phyloP scores from a whole-genome alignment of 202 grass and related monocot genomes.

The Zizania palustris region DNA sequence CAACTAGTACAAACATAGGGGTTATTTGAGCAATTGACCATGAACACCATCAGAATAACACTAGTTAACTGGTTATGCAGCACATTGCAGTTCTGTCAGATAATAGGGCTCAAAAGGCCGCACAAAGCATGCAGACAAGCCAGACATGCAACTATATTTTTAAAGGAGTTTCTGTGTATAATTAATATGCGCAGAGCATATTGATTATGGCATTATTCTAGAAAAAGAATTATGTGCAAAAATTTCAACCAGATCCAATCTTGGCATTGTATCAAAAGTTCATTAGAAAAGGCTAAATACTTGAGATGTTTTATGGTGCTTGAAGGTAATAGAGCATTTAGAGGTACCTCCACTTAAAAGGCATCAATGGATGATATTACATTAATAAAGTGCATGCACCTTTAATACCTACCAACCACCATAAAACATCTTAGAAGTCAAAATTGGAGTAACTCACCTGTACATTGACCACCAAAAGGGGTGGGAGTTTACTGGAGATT shows the following conservation, averaged over 20 bases:
- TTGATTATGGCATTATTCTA: not conserved
- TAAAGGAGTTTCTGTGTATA: not conserved
- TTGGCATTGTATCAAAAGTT: not conserved
- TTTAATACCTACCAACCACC: not conserved
- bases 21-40: not conserved
- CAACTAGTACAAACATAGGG: constrained; percentile 17
- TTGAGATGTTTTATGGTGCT: not conserved
- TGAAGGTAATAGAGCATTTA: not conserved
- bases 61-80: too few species aligned
- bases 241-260: constrained; percentile 5
- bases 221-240: too few species aligned
- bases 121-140: constrained; percentile 16
- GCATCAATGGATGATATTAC: not conserved
- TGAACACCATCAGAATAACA: too few species aligned
- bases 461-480: constrained; percentile 92
- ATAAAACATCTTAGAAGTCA: not conserved
- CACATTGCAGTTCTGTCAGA: not conserved
- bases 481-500: constrained; percentile 67
- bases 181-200: constrained; percentile 1
- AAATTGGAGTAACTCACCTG: constrained; percentile 56
- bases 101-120: not conserved
- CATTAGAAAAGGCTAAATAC: not conserved
- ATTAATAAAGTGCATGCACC: not conserved
- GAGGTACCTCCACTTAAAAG: not conserved
- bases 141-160: constrained; percentile 35